phyloP scores from a whole-genome alignment of 306 rosid species.

The Quercus rubra region DNA sequence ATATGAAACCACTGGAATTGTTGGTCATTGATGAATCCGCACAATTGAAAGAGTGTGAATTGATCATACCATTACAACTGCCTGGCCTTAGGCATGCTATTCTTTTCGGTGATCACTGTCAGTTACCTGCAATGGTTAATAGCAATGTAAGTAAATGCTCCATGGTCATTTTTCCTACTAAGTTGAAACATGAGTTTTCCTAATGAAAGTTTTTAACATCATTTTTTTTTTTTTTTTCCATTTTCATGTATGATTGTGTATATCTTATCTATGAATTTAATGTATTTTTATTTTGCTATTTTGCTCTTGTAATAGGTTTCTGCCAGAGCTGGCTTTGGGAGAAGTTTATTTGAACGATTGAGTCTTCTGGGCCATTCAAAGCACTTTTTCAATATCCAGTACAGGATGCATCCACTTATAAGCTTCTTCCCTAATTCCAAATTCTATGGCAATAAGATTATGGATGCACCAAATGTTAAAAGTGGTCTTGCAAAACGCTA shows the following conservation, averaged over 20 bases:
- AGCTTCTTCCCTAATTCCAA: conserved; percentile 63
- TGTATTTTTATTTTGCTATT: neutral
- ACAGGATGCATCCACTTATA: conserved; percentile 82
- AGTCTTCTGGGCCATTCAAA: conserved; percentile 43
- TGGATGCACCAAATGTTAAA: conserved; percentile 55
- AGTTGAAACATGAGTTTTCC: no score
- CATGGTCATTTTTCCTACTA: neutral
- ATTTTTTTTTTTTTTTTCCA: neutral
- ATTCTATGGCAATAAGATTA: conserved; percentile 48
- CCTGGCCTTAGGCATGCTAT: conserved; percentile 48
- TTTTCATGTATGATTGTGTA: no score
- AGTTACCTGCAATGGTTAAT: conserved; percentile 67
- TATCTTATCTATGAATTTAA: no score
- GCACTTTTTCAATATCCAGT: conserved; percentile 62
- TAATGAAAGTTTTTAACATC: no score
- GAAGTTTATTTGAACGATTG: conserved; percentile 75
- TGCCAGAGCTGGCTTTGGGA: conserved; percentile 55
- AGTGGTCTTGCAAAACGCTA: conserved; percentile 40
- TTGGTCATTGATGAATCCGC: conserved; percentile 84
- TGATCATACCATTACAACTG: conserved; percentile 59
- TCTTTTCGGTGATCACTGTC: conserved; percentile 80
- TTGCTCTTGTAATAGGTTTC: conserved; percentile 37
- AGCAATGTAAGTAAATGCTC: conserved; percentile 46
- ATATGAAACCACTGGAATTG: conserved; percentile 40
- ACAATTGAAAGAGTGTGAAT: conserved; percentile 73